A percentile compares a stretch with the other conserved stretches of the same genome.
Evolutionary conservation across 2,329 filamentous ascomycete species (phyloP).

Genomic region (Fusarium caatingaense): DNA sequence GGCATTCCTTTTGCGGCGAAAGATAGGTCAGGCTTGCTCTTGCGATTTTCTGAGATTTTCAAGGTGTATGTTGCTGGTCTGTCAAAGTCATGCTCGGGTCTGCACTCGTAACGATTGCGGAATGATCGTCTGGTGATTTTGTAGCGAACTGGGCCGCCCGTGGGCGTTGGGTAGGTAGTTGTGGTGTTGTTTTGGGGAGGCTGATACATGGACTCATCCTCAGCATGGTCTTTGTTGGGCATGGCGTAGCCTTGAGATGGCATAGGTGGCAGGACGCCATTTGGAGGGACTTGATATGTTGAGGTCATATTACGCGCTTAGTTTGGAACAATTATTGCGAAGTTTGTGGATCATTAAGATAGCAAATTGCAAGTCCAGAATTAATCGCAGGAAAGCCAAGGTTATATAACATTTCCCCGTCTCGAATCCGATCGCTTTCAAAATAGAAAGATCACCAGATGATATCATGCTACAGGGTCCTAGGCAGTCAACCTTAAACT

Average conservation of each 20-base stretch:
- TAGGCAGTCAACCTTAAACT: too few species aligned
- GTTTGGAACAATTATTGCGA: accelerated
- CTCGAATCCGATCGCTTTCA: neutral
- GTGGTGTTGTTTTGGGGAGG: neutral
- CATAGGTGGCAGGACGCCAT: neutral
- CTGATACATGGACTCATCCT: neutral
- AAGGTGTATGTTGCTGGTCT: neutral
- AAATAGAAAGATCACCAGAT: neutral
- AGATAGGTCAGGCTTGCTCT: neutral
- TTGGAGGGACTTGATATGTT: neutral
- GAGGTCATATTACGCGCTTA: neutral
- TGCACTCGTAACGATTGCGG: neutral
- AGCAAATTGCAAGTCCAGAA: too few species aligned
- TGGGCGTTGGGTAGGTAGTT: neutral
- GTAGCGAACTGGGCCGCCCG: neutral
- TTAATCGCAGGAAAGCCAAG: too few species aligned
- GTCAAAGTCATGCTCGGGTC: neutral
- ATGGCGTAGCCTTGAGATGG: neutral
- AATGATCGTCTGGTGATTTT: neutral
- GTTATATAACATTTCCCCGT: neutral
- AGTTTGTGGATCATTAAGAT: too few species aligned
- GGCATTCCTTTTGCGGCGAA: neutral
- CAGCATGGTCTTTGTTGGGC: neutral
- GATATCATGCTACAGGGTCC: neutral
- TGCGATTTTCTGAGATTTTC: neutral